A percentile compares a stretch with the other conserved stretches of the same genome.
These are phyloP conservation scores for Didymella keratinophila DNA, from an alignment of 2,329 filamentous ascomycete genomes.

Conservation along the genomic window DNA sequence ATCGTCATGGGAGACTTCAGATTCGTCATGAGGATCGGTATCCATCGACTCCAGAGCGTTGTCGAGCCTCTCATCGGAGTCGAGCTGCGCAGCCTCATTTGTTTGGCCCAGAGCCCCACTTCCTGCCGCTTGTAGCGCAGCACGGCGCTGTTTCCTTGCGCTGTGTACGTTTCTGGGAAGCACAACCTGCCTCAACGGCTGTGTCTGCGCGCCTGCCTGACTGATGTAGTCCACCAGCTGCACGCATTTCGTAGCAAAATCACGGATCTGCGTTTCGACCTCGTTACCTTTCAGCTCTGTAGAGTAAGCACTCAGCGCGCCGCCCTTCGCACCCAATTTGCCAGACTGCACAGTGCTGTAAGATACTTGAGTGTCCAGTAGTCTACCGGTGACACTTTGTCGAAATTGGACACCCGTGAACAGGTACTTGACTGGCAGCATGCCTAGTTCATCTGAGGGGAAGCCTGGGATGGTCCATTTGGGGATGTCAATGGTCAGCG, in stretches of 20 bases:
- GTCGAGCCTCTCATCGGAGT: neutral
- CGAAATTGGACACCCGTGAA: slow-evolving; percentile 42
- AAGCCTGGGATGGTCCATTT: slow-evolving; percentile 37
- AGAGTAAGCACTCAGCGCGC: slow-evolving; percentile 31
- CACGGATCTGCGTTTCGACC: slow-evolving; percentile 11
- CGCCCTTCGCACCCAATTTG: slow-evolving; percentile 37
- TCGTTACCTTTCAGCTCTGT: neutral
- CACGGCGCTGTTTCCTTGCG: slow-evolving; percentile 23
- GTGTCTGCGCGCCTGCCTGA: slow-evolving; percentile 26
- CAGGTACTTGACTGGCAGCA: slow-evolving; percentile 33
- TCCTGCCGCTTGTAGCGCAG: neutral
- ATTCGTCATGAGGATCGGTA: neutral
- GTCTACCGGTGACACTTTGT: slow-evolving; percentile 31
- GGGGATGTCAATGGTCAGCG: slow-evolving; percentile 39
- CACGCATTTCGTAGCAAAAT: slow-evolving; percentile 32
- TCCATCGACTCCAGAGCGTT: neutral
- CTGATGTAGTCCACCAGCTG: slow-evolving; percentile 33
- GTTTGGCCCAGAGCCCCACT: neutral
- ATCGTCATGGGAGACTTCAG: neutral
- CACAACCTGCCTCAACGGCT: slow-evolving; percentile 21
- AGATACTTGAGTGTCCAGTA: slow-evolving; percentile 22
- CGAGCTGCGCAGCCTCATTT: neutral
- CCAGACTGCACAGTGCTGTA: slow-evolving; percentile 40
- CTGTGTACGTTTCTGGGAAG: slow-evolving; percentile 27
- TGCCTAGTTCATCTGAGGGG: slow-evolving; percentile 12